Evolutionary conservation across 495 filamentous ascomycete species (phyloP).

Genomic region (Apodospora peruviana): DNA sequence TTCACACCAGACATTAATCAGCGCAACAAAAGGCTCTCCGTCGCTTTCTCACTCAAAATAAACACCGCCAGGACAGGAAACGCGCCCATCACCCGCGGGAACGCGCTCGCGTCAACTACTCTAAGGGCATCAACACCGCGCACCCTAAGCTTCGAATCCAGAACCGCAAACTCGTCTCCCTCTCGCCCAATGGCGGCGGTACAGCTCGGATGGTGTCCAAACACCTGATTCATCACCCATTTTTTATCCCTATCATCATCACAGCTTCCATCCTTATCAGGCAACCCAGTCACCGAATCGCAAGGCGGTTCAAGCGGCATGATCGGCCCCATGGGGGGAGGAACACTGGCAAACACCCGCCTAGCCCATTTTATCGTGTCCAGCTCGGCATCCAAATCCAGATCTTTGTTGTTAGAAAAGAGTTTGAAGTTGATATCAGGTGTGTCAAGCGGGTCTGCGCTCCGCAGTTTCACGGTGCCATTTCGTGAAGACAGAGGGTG

Average conservation of each 20-base stretch:
- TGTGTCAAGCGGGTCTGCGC: slow-evolving; percentile 31
- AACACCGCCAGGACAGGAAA: slow-evolving; percentile 57
- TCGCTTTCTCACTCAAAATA: slow-evolving; percentile 54
- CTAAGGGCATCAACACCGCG: slow-evolving; percentile 46
- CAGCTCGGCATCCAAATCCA: slow-evolving; percentile 40
- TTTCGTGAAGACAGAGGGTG: slow-evolving; percentile 31
- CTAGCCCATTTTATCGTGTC: slow-evolving; percentile 52
- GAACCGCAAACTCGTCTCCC: slow-evolving; percentile 40
- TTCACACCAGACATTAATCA: too few species aligned
- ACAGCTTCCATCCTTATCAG: slow-evolving; percentile 48
- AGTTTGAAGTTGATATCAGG: slow-evolving; percentile 40
- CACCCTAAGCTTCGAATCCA: slow-evolving; percentile 50
- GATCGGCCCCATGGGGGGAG: slow-evolving; percentile 32
- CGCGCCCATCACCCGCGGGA: slow-evolving; percentile 51
- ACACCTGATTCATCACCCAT: slow-evolving; percentile 33
- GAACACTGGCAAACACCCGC: slow-evolving; percentile 15
- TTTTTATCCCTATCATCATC: slow-evolving; percentile 36
- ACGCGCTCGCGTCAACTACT: slow-evolving; percentile 52
- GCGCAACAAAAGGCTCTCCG: slow-evolving; percentile 48
- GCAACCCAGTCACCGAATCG: too few species aligned
- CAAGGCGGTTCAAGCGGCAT: slow-evolving; percentile 36
- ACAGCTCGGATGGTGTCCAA: slow-evolving; percentile 46
- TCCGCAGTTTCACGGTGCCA: slow-evolving; percentile 32
- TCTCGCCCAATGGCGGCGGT: slow-evolving; percentile 50
- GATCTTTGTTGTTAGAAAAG: slow-evolving; percentile 23